phyloP scores from a whole-genome alignment of 768 basidiomycete genomes.

The Boletus coccyginus region DNA sequence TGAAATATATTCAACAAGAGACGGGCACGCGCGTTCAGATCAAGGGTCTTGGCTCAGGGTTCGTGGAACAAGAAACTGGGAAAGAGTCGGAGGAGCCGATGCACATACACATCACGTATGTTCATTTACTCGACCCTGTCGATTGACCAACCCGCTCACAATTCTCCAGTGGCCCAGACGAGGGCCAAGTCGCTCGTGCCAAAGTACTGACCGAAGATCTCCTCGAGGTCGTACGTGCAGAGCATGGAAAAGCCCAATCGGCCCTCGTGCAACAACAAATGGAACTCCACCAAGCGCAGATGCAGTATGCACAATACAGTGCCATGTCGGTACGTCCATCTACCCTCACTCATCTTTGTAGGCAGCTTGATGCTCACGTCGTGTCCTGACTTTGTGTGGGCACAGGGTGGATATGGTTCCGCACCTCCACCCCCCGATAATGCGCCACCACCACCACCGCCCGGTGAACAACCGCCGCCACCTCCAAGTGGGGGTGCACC shows the following conservation, averaged over 20 bases:
- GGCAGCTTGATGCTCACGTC: background rate
- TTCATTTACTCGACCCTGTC: constrained; percentile 17
- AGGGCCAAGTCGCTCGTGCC: constrained; percentile 81
- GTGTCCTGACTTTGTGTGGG: background rate
- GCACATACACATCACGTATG: constrained; percentile 89
- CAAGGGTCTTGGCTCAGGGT: constrained; percentile 92
- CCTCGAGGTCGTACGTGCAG: constrained; percentile 80
- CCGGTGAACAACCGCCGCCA: constrained; percentile 52
- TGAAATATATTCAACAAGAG: constrained; percentile 97
- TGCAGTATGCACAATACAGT: constrained; percentile 74
- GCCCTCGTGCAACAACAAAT: constrained; percentile 73
- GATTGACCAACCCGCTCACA: constrained; percentile 13
- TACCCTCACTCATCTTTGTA: background rate
- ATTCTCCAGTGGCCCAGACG: constrained; percentile 65
- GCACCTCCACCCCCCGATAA: constrained; percentile 39
- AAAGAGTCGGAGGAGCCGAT: constrained; percentile 86
- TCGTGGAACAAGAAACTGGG: constrained; percentile 89
- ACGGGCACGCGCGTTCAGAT: constrained; percentile 96
- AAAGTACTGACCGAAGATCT: constrained; percentile 88
- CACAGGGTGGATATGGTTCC: constrained; percentile 33
- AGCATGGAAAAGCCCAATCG: constrained; percentile 78
- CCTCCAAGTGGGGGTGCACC: constrained; percentile 43
- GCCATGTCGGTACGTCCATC: constrained; percentile 48
- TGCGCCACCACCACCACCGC: constrained; percentile 46
- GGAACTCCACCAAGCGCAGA: constrained; percentile 82